Base-by-base conservation (phyloP, 345 rosid genomes). In the Odontarrhena argentea region DNA sequence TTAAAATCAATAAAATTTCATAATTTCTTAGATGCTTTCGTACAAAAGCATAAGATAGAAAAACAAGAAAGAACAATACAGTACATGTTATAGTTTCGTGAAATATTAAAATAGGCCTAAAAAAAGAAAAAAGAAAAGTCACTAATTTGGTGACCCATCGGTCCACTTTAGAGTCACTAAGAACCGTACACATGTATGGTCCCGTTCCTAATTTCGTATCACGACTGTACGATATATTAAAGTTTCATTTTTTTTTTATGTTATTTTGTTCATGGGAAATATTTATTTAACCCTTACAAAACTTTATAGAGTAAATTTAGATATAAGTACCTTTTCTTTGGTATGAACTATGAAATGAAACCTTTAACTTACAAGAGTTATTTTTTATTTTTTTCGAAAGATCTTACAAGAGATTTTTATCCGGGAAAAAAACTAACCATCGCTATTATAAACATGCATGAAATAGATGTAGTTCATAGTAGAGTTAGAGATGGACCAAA, bases 131-230 rank as follows among this genome's bases (percentile, higher is more conserved):
- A 37, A 6, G 28, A 64, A 47, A 49, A 34, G 60, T 64, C 37
- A 32, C 36, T 1, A 57, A 49, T 30, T 38, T 7, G 59, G 70
- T 71, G 70, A 64, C 59, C 48, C 59, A 32, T 40, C 8, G 30
- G 65, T 64, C 70, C 65, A 71, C 54, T 42, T 13, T 7, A 34
- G 57, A 48, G 65, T 14, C 34, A 49, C 13, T 38, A 49, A 3
- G 36, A 15, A 64, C 70, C 76, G 71, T 64, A 72, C 76, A 69
- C 54, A 72, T 72, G 65, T 47, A 64, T 56, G 70, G 65, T 32
- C 65, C 76, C 37, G 52, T 56, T 42, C 47, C 60, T 41, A 64
- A 11, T 55, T 63, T 71, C 34, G 54, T n/a, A 69, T 43, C 45
- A 60, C 32, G 12, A 62, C 63, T 32, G 75, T 70, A 67, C 53